Conservation (phyloP, 305 asterid genomes). For the Fraxinus floribunda region DNA sequence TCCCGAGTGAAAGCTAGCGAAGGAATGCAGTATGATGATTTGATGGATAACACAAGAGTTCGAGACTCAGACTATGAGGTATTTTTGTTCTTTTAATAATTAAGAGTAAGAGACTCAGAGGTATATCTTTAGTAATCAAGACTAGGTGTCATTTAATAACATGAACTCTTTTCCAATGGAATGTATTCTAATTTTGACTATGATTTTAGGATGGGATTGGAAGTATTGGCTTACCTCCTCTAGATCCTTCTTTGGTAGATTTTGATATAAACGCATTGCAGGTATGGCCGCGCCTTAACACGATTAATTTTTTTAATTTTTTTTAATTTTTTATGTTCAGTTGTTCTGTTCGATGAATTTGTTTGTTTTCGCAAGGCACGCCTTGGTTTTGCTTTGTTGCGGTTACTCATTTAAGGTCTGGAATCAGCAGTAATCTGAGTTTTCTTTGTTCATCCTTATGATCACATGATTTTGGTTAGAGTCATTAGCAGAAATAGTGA, state of each 20-base stretch:
- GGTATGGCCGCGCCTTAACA: constrained; percentile 37
- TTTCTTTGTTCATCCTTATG: not conserved
- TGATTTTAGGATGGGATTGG: constrained; percentile 45
- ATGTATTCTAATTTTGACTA: constrained; percentile 21
- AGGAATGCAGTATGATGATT: constrained; percentile 42
- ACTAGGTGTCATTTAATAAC: not conserved
- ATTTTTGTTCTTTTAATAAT: constrained; percentile 18
- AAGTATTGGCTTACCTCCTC: constrained; percentile 49
- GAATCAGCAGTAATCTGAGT: not conserved
- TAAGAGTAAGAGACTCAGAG: not conserved
- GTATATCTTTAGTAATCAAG: not conserved
- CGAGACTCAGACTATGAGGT: constrained; percentile 66
- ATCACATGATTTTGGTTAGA: not conserved
- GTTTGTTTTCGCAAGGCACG: not conserved
- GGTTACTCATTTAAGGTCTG: not conserved
- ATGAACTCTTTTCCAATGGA: constrained; percentile 5
- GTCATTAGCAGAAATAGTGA: not conserved
- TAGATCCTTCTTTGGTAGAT: constrained; percentile 51
- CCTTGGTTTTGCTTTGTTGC: not conserved
- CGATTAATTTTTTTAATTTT: not conserved
- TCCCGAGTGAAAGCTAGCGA: constrained; percentile 40
- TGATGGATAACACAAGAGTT: constrained; percentile 44
- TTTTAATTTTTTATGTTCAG: not conserved
- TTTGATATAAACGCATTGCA: constrained; percentile 65
- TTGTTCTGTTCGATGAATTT: not conserved